Evolutionary conservation across 169 alveolate genomes (phyloP).

Genomic region (Eimeria brunetti): DNA sequence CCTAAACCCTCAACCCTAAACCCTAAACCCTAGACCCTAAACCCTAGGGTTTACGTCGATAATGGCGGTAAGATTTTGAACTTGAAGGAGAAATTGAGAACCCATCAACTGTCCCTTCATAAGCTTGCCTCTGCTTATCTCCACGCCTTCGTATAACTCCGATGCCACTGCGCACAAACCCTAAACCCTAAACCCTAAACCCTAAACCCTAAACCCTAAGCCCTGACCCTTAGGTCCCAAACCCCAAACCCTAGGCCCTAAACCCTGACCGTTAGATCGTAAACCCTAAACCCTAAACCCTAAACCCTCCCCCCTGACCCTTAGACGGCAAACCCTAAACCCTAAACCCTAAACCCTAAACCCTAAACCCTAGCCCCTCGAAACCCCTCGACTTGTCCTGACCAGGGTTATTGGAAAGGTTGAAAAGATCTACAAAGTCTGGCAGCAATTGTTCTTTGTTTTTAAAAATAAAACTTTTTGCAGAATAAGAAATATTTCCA

Average conservation of each 20-base stretch:
- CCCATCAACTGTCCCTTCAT: conserved; percentile 94
- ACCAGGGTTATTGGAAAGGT: neutral
- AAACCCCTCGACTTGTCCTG: neutral
- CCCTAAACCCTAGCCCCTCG: too few relatives aligned
- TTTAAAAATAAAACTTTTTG: conserved; percentile 89
- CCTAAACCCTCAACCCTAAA: too few relatives aligned
- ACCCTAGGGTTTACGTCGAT: conserved; percentile 90
- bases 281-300: neutral
- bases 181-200: neutral
- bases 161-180: conserved; percentile 84
- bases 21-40: neutral
- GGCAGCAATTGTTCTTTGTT: conserved; percentile 92
- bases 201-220: neutral
- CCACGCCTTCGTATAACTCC: conserved; percentile 88
- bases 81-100: conserved; percentile 92
- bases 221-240: neutral
- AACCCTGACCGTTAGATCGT: neutral
- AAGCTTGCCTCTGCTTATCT: conserved; percentile 89
- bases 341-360: too few relatives aligned
- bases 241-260: neutral
- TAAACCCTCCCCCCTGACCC: neutral
- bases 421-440: conserved; percentile 86
- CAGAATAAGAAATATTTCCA: conserved; percentile 91
- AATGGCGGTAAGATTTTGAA: conserved; percentile 88
- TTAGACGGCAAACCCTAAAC: too few relatives aligned